These are phyloP conservation scores for Teunomyces panamensis DNA, from an alignment of 805 yeast genomes.

Conservation along the genomic window DNA sequence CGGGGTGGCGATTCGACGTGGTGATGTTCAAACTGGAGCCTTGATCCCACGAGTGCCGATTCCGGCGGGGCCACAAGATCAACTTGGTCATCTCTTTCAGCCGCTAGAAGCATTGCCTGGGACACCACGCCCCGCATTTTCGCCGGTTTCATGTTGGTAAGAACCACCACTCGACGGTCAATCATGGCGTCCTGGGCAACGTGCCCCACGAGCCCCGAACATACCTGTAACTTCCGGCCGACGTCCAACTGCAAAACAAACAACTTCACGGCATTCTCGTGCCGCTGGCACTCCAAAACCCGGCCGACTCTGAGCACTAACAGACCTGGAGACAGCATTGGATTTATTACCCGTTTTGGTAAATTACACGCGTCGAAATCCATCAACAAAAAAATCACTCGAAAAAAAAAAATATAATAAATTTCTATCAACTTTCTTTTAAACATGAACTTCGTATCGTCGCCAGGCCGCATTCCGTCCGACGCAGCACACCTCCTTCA, in stretches of 20 bases:
- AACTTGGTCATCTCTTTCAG: slow-evolving; percentile 36
- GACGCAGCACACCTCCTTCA: slow-evolving; percentile 41
- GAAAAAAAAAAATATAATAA: not conserved
- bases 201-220: slow-evolving; percentile 56
- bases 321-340: slow-evolving; percentile 12
- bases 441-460: slow-evolving; percentile 41
- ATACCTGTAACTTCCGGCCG: slow-evolving; percentile 39
- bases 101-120: slow-evolving; percentile 68
- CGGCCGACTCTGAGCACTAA: slow-evolving; percentile 44
- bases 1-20: slow-evolving; percentile 16
- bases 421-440: not conserved
- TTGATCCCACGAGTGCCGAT: slow-evolving; percentile 35
- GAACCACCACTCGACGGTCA: slow-evolving; percentile 46
- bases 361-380: slow-evolving; percentile 1
- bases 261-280: slow-evolving; percentile 57
- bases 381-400: not conserved
- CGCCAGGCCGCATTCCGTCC: slow-evolving; percentile 43
- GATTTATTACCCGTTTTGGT: not conserved
- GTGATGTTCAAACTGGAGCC: slow-evolving; percentile 31
- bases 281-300: slow-evolving; percentile 43
- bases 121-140: slow-evolving; percentile 62
- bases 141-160: slow-evolving; percentile 57
- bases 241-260: slow-evolving; percentile 52
- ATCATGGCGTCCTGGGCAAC: slow-evolving; percentile 39
- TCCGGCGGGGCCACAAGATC: slow-evolving; percentile 49